Conservation (phyloP, 495 filamentous ascomycete genomes). For the Neurospora hispaniola region DNA sequence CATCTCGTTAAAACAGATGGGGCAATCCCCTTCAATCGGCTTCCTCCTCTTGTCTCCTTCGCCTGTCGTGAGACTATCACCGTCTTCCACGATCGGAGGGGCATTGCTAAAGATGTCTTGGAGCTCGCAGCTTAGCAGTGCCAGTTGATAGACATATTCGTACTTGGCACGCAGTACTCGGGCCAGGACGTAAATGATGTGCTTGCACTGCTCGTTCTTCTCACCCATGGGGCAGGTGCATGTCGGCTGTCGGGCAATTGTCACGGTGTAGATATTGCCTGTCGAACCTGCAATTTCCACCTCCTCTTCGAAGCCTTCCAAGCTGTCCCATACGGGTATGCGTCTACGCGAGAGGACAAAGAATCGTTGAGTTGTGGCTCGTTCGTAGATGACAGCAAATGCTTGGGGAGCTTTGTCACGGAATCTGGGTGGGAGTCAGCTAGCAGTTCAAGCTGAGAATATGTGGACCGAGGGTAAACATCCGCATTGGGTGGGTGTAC, state of each 20-base stretch:
- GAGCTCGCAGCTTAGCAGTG: conserved; percentile 57
- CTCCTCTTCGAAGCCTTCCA: conserved; percentile 19
- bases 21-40: conserved; percentile 60
- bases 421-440: conserved; percentile 16
- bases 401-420: conserved; percentile 22
- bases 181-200: conserved; percentile 44
- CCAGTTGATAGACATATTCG: conserved; percentile 63
- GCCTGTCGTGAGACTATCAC: neutral
- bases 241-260: conserved; percentile 40
- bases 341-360: conserved; percentile 30
- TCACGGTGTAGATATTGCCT: conserved; percentile 61
- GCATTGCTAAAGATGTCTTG: conserved; percentile 47
- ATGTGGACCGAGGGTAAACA: neutral
- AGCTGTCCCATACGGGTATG: conserved; percentile 10
- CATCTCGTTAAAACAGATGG: conserved; percentile 68
- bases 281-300: conserved; percentile 65
- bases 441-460: neutral
- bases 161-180: conserved; percentile 53
- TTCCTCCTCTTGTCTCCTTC: conserved; percentile 29
- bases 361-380: conserved; percentile 33
- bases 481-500: neutral
- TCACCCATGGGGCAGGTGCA: conserved; percentile 59
- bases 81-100: conserved; percentile 21
- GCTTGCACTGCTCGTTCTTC: conserved; percentile 64
- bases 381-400: conserved; percentile 27